Percentiles rank a stretch among this genome's conserved stretches.
Conservation (phyloP, 2,329 filamentous ascomycete genomes). For the Aureobasidium sp. region DNA sequence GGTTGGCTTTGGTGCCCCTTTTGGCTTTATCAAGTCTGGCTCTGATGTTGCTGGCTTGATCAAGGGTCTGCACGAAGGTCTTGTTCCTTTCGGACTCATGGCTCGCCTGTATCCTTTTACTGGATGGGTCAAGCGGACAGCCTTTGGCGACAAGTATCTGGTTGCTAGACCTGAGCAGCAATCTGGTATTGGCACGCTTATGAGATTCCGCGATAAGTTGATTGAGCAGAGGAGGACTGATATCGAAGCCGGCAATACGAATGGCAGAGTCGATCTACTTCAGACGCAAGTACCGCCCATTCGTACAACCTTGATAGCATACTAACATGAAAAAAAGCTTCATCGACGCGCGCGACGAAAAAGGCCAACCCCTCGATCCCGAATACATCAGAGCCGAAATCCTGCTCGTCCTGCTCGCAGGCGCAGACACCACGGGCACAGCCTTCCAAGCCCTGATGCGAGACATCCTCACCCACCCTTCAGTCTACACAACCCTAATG, state of each 20-base stretch:
- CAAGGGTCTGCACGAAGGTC: conserved; percentile 48
- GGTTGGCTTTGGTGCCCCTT: conserved; percentile 49
- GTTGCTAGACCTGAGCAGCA: conserved; percentile 48
- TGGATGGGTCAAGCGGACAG: conserved; percentile 49
- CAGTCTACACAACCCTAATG: conserved; percentile 39
- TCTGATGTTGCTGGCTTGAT: conserved; percentile 49
- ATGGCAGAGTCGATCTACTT: conserved; percentile 45
- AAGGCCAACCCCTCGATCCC: conserved; percentile 40
- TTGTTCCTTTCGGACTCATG: conserved; percentile 47
- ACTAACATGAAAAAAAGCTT: conserved; percentile 21
- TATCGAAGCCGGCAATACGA: conserved; percentile 39
- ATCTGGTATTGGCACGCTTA: conserved; percentile 49
- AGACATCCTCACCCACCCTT: conserved; percentile 18
- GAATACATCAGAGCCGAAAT: conserved; percentile 50
- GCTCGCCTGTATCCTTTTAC: conserved; percentile 49
- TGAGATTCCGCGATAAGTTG: conserved; percentile 52
- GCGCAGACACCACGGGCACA: conserved; percentile 46
- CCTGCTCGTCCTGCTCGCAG: conserved; percentile 46
- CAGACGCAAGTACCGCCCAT: conserved; percentile 37
- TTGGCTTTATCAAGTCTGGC: conserved; percentile 50
- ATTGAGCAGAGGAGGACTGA: conserved; percentile 44
- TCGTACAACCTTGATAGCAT: neutral
- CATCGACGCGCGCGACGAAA: conserved; percentile 31
- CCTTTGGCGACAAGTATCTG: conserved; percentile 43
- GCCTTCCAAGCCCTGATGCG: conserved; percentile 28